These are phyloP conservation scores for Thelephora terrestris DNA, from an alignment of 1,284 basidiomycete species.

Conservation along the genomic window DNA sequence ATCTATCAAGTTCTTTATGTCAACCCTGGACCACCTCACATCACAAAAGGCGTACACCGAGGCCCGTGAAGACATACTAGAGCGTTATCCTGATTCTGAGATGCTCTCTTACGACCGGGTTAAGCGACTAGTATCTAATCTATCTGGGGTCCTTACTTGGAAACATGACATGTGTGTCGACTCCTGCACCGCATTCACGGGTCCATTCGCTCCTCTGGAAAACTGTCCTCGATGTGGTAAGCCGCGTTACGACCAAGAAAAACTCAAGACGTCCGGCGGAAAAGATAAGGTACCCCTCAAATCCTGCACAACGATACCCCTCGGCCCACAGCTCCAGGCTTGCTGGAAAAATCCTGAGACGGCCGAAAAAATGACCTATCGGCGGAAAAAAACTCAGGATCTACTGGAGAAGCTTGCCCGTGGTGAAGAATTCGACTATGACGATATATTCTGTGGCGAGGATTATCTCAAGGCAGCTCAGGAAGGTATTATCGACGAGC, in stretches of 20 bases:
- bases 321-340: slow-evolving; percentile 19
- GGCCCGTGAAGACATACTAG: slow-evolving; percentile 5
- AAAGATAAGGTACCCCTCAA: slow-evolving; percentile 9
- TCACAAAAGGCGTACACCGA: too few species aligned
- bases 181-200: slow-evolving; percentile 19
- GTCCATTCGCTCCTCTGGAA: slow-evolving; percentile 14
- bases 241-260: slow-evolving; percentile 14
- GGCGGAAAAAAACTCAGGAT: slow-evolving; percentile 3
- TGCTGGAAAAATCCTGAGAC: slow-evolving; percentile 7
- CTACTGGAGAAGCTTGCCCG: slow-evolving; percentile 12
- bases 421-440: not conserved
- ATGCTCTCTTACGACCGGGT: slow-evolving; percentile 18
- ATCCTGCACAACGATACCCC: slow-evolving; percentile 16
- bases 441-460: slow-evolving; percentile 9
- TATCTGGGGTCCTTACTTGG: slow-evolving; percentile 19
- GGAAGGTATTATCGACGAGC: slow-evolving; percentile 7
- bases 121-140: slow-evolving; percentile 11
- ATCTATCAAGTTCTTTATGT: slow-evolving; percentile 9
- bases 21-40: too few species aligned
- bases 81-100: slow-evolving; percentile 9
- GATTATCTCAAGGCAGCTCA: slow-evolving; percentile 14
- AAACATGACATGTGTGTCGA: slow-evolving; percentile 22
- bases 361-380: slow-evolving; percentile 12
- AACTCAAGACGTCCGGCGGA: slow-evolving; percentile 7
- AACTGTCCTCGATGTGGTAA: slow-evolving; percentile 16